phyloP scores from a whole-genome alignment of 73 alveolate genomes.

The Diophrys appendiculata region DNA sequence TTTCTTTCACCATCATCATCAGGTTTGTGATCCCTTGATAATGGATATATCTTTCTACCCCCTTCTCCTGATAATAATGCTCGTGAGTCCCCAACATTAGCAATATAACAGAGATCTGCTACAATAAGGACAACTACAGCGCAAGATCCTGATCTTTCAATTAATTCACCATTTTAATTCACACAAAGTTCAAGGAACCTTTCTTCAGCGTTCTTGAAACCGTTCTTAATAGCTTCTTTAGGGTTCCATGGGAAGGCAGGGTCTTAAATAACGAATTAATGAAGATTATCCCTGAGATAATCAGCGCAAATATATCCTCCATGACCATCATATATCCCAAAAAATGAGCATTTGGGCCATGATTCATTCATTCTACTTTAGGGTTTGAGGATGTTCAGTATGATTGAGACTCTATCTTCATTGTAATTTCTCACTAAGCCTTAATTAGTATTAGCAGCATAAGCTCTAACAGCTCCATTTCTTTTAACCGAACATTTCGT shows the following conservation, averaged over 20 bases:
- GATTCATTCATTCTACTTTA: constrained; percentile 50
- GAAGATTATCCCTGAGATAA: constrained; percentile 82
- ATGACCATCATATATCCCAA: constrained; percentile 95
- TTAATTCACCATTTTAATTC: constrained; percentile 39
- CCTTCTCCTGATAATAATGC: constrained; percentile 62
- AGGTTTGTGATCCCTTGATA: constrained; percentile 88
- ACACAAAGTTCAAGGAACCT: constrained; percentile 64
- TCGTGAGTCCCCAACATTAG: constrained; percentile 81
- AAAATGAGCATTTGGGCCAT: constrained; percentile 95
- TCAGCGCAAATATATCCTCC: constrained; percentile 91
- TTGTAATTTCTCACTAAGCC: constrained; percentile 85
- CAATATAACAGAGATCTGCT: constrained; percentile 64
- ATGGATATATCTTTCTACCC: constrained; percentile 70
- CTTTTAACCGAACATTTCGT: constrained; percentile 81
- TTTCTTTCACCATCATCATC: constrained; percentile 75
- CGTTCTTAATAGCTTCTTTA: constrained; percentile 80
- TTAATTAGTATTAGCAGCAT: constrained; percentile 94
- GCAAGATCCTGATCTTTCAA: constrained; percentile 85
- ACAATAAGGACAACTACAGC: constrained; percentile 80
- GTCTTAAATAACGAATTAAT: constrained; percentile 45
- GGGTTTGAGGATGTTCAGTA: constrained; percentile 75
- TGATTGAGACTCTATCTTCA: constrained; percentile 84
- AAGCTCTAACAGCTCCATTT: constrained; percentile 84
- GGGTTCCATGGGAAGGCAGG: constrained; percentile 70
- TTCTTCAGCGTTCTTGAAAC: constrained; percentile 86